Percentiles rank a stretch among this genome's conserved stretches.
Conservation (phyloP, 352 stramenopile genomes). For the Thalassiosira exigua region DNA sequence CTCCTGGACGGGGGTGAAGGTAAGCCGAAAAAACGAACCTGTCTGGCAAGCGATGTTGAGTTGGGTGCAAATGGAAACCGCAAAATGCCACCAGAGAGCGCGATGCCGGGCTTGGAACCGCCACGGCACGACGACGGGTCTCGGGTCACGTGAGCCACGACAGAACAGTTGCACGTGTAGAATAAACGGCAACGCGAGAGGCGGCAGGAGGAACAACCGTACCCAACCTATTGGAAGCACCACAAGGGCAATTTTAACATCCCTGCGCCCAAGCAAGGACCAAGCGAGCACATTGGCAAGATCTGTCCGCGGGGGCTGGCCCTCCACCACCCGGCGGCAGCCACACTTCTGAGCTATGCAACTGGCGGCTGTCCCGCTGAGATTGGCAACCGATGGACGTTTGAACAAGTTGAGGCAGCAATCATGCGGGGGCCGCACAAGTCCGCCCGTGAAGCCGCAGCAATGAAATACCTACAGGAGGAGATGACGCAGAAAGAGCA, state of each 20-base stretch:
- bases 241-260: not conserved
- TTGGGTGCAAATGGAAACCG: too few relatives aligned
- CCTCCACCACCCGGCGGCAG: conserved; percentile 4
- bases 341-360: conserved; percentile 10
- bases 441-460: conserved; percentile 6
- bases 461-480: not conserved
- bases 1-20: too few relatives aligned
- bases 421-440: conserved; percentile 9
- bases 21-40: too few relatives aligned
- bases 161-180: not conserved
- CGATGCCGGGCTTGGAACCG: too few relatives aligned
- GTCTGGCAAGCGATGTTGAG: too few relatives aligned
- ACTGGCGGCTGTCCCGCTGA: conserved; percentile 5
- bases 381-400: conserved; percentile 7
- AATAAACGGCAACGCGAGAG: not conserved
- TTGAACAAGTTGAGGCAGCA: conserved; percentile 19
- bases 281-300: not conserved
- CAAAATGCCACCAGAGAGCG: too few relatives aligned
- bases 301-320: conserved; percentile 25
- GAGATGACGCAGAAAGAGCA: conserved; percentile 8
- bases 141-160: not conserved
- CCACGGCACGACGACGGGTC: not conserved
- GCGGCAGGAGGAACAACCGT: not conserved
- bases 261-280: not conserved
- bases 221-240: not conserved